A percentile compares a stretch with the other conserved stretches of the same genome.
Evolutionary conservation across 2,329 filamentous ascomycete genomes (phyloP).

Genomic region (Trichoderma asperellum): DNA sequence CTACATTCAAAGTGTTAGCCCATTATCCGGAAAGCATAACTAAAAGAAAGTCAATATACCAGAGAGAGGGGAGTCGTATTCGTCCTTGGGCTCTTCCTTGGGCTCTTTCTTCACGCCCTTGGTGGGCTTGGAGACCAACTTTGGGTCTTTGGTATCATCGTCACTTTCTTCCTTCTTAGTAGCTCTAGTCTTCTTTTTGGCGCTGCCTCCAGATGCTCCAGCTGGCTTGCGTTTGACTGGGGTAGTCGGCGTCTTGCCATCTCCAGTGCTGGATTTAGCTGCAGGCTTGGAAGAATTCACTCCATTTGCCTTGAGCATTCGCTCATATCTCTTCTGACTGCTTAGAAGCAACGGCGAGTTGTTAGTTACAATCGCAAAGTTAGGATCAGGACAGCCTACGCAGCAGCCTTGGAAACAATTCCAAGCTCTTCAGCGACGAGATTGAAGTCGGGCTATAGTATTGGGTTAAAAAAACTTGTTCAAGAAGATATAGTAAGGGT

Average conservation of each 20-base stretch:
- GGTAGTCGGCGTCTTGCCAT: constrained; percentile 29
- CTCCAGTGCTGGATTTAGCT: constrained; percentile 26
- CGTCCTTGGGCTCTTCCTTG: constrained; percentile 31
- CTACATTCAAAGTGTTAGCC: neutral
- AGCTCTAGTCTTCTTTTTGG: constrained; percentile 38
- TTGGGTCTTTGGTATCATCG: constrained; percentile 30
- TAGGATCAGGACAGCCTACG: constrained; percentile 56
- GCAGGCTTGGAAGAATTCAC: constrained; percentile 41
- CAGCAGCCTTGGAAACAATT: constrained; percentile 68
- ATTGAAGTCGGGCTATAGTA: constrained; percentile 63
- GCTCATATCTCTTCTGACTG: constrained; percentile 70
- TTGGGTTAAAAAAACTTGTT: constrained; percentile 19
- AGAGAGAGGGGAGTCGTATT: constrained; percentile 36
- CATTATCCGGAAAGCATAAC: neutral
- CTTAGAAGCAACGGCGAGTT: neutral
- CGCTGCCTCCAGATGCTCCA: constrained; percentile 32
- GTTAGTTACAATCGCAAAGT: neutral
- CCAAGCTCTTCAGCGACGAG: constrained; percentile 66
- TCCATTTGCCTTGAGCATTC: constrained; percentile 63
- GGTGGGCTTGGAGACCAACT: constrained; percentile 15
- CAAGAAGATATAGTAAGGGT: too few relatives aligned
- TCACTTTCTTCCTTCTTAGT: constrained; percentile 36
- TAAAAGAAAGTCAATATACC: constrained; percentile 31
- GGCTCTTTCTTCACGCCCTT: constrained; percentile 29
- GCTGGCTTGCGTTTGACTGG: constrained; percentile 40